A percentile compares a stretch with the other conserved stretches of the same genome.
Evolutionary conservation across 148 eudicot species (phyloP).

Genomic region (Drosera capensis): DNA sequence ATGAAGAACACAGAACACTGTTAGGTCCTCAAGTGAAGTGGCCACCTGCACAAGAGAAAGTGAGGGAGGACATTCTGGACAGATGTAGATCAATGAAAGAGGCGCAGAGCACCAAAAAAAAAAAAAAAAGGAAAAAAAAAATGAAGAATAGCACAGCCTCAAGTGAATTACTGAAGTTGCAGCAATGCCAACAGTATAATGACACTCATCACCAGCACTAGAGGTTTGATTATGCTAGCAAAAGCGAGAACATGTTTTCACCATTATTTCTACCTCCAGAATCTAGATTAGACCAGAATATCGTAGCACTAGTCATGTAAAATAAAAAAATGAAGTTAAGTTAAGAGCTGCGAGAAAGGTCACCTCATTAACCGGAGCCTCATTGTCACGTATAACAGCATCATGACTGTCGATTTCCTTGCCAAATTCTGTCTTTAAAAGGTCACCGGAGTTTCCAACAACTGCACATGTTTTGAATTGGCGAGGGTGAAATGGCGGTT

Average conservation of each 20-base stretch:
- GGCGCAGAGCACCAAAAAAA: no score
- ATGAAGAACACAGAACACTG: conserved; percentile 6
- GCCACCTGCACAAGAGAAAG: neutral
- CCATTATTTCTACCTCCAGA: no score
- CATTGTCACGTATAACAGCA: conserved; percentile 87
- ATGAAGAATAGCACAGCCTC: no score
- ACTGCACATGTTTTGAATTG: conserved; percentile 92
- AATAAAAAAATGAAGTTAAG: neutral
- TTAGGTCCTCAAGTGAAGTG: neutral
- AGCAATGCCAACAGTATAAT: no score
- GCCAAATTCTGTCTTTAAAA: conserved; percentile 80
- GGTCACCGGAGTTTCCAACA: conserved; percentile 98
- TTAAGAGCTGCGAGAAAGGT: neutral
- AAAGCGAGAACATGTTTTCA: no score
- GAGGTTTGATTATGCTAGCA: no score
- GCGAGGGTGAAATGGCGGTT: conserved; percentile 85
- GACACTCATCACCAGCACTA: no score
- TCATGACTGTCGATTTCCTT: conserved; percentile 92
- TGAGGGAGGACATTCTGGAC: no score
- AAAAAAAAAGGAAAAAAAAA: no score
- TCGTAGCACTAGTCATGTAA: neutral
- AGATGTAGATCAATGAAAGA: no score
- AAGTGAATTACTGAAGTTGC: no score
- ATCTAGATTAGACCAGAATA: no score
- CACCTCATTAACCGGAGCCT: conserved; percentile 95